Evolutionary conservation across 805 yeast genomes (phyloP).

Genomic region (Candida vartiovaarae): DNA sequence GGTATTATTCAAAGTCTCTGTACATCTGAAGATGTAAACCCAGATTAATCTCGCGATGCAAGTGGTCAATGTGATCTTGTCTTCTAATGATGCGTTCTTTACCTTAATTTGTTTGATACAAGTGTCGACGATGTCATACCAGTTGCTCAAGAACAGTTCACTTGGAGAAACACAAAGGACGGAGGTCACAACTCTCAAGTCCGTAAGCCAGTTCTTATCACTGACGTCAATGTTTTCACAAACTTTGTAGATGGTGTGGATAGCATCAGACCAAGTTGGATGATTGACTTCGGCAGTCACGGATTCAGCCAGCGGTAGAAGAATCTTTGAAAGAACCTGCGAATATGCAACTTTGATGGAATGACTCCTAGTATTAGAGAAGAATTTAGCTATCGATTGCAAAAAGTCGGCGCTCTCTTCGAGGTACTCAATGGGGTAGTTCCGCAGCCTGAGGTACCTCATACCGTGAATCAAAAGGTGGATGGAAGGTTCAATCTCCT

Average conservation of each 20-base stretch:
- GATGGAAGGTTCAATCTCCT: slow-evolving; percentile 51
- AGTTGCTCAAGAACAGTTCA: slow-evolving; percentile 60
- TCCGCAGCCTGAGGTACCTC: slow-evolving; percentile 72
- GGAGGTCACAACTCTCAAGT: slow-evolving; percentile 63
- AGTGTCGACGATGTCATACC: slow-evolving; percentile 65
- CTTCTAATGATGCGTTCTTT: slow-evolving; percentile 36
- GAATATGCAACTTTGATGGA: slow-evolving; percentile 72
- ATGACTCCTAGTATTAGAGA: slow-evolving; percentile 54
- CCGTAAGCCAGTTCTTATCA: slow-evolving; percentile 55
- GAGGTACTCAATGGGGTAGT: slow-evolving; percentile 81
- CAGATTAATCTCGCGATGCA: slow-evolving; percentile 73
- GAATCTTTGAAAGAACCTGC: slow-evolving; percentile 68
- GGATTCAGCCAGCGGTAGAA: slow-evolving; percentile 76
- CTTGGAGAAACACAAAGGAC: slow-evolving; percentile 76
- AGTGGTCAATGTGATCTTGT: slow-evolving; percentile 50
- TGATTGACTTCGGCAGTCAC: slow-evolving; percentile 93
- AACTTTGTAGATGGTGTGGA: slow-evolving; percentile 50
- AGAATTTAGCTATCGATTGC: slow-evolving; percentile 80
- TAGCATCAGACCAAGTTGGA: slow-evolving; percentile 89
- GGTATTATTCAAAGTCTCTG: slow-evolving; percentile 85
- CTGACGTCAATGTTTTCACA: slow-evolving; percentile 37
- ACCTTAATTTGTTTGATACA: slow-evolving; percentile 58
- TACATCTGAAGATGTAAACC: slow-evolving; percentile 82
- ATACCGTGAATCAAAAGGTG: slow-evolving; percentile 84
- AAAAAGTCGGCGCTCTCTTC: slow-evolving; percentile 93